These are phyloP conservation scores for Trametes villosa DNA, from an alignment of 768 basidiomycete species.

Conservation along the genomic window DNA sequence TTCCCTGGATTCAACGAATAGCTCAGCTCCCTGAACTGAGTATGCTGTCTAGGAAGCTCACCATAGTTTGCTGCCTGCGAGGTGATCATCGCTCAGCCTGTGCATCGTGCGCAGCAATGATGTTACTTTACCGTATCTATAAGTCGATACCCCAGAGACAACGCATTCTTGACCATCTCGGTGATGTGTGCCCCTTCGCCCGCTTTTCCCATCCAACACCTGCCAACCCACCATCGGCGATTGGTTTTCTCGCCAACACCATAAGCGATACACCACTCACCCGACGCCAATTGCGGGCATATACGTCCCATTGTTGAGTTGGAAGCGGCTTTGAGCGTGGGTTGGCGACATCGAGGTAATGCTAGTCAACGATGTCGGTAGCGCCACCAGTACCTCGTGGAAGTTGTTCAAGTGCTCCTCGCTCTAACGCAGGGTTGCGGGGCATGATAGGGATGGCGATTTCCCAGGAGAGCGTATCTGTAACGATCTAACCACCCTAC, in stretches of 20 bases:
- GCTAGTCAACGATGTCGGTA: too few species aligned
- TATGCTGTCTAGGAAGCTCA: neutral
- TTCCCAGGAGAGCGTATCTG: too few species aligned
- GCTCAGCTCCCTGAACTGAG: neutral
- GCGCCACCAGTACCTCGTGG: too few species aligned
- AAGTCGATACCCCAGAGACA: conserved; percentile 8
- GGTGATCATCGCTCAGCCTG: too few species aligned
- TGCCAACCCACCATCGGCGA: neutral
- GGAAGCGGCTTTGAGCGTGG: too few species aligned
- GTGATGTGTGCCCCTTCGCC: conserved; percentile 13
- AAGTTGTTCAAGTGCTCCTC: too few species aligned
- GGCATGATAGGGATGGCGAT: too few species aligned
- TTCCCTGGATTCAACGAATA: conserved; percentile 35
- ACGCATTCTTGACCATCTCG: conserved; percentile 9
- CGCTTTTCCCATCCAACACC: conserved; percentile 15
- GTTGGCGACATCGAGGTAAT: too few species aligned
- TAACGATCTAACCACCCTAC: too few species aligned
- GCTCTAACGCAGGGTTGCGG: too few species aligned
- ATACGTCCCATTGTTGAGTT: conserved; percentile 14
- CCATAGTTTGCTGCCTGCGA: conserved; percentile 9
- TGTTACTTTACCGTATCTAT: conserved; percentile 6
- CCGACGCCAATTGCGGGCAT: conserved; percentile 21
- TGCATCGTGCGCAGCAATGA: neutral
- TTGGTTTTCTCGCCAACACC: neutral
- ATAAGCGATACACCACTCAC: neutral